Percentiles rank a stretch among this genome's conserved stretches.
Evolutionary conservation across 345 rosid genomes (phyloP).

Genomic region (Murraya paniculata): DNA sequence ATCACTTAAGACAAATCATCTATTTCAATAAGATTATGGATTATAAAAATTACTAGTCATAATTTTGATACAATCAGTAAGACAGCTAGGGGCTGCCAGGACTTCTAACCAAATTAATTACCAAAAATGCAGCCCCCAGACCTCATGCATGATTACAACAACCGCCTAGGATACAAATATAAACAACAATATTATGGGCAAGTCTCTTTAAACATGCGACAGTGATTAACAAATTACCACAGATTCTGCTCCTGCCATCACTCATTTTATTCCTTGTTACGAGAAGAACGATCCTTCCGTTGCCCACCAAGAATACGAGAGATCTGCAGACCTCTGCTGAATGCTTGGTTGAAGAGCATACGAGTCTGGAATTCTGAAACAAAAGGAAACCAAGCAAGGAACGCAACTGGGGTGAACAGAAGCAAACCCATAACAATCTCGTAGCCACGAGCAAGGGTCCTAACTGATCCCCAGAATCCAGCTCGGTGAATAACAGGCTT

Average conservation of each 20-base stretch:
- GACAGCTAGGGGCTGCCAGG: neutral
- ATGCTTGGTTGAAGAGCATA: slow-evolving; percentile 99
- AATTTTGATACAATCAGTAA: neutral
- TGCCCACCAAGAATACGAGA: slow-evolving; percentile 98
- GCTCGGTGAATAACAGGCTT: slow-evolving; percentile 65
- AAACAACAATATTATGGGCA: neutral
- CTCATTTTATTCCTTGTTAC: slow-evolving; percentile 59
- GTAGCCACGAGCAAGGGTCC: slow-evolving; percentile 90
- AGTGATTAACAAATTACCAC: neutral
- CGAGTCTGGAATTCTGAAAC: slow-evolving; percentile 99
- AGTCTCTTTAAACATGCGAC: neutral
- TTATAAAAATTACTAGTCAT: neutral
- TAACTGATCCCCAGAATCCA: slow-evolving; percentile 91
- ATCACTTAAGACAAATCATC: too few relatives aligned
- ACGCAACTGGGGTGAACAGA: slow-evolving; percentile 95
- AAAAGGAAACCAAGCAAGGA: slow-evolving; percentile 98
- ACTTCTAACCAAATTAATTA: neutral
- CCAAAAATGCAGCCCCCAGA: slow-evolving; percentile 8
- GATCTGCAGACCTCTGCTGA: slow-evolving; percentile 98
- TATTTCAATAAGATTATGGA: neutral
- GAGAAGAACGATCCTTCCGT: slow-evolving; percentile 71
- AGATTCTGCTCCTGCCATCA: neutral
- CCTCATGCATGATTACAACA: neutral
- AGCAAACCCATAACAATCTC: slow-evolving; percentile 93
- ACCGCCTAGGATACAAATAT: neutral